Conservation (phyloP, 306 rosid species). For the Citrullus amarus region DNA sequence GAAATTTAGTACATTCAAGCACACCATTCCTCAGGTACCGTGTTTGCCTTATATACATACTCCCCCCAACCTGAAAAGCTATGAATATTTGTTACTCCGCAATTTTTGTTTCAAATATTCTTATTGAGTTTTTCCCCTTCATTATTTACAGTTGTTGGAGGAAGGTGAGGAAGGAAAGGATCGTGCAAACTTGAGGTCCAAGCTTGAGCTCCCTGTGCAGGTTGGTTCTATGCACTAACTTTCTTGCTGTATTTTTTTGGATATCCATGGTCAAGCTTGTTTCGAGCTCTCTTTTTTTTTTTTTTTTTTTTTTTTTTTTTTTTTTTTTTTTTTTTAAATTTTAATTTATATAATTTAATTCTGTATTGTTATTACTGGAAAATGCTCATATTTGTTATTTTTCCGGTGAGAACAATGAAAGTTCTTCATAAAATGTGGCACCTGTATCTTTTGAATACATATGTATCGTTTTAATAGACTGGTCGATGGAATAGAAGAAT, state of each 20-base stretch:
- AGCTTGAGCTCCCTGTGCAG: constrained; percentile 99
- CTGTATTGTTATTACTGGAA: neutral
- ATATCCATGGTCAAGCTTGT: neutral
- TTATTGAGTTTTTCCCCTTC: constrained; percentile 7
- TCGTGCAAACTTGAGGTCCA: constrained; percentile 77
- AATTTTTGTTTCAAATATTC: constrained; percentile 7
- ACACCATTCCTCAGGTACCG: constrained; percentile 88
- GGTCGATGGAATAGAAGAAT: neutral
- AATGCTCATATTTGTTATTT: neutral
- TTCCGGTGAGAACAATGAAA: neutral
- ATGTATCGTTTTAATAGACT: neutral
- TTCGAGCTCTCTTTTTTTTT: neutral
- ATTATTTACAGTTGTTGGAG: constrained; percentile 58
- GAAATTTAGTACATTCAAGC: constrained; percentile 90
- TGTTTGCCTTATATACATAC: neutral
- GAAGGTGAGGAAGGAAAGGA: constrained; percentile 98
- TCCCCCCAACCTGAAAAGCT: neutral
- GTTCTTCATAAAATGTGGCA: neutral
- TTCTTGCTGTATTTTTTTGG: neutral
- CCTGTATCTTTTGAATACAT: neutral
- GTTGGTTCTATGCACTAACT: constrained; percentile 26
- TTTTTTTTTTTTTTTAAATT: neutral
- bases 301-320: neutral
- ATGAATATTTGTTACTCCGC: neutral
- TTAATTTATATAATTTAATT: neutral